Conservation (phyloP, 108 stramenopile species). For the Cylindrotheca fusiformis region DNA sequence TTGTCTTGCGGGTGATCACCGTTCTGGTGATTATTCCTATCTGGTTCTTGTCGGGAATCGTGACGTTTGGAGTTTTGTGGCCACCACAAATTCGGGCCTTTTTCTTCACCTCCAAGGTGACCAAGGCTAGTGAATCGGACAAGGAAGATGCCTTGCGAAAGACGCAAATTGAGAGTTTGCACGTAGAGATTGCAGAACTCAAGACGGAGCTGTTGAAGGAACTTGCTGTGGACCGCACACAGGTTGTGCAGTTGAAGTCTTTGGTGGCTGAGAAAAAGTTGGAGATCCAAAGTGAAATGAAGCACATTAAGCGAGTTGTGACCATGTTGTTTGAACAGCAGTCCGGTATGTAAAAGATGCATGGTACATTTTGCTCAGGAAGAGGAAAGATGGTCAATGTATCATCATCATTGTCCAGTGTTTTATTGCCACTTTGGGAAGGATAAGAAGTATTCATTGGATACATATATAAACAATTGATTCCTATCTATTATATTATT, state of each 20-base stretch:
- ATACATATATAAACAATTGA: no score
- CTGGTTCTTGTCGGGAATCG: conserved; percentile 58
- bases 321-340: conserved; percentile 65
- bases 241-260: conserved; percentile 51
- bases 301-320: conserved; percentile 53
- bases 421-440: no score
- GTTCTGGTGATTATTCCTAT: conserved; percentile 42
- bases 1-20: conserved; percentile 40
- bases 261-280: conserved; percentile 35
- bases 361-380: no score
- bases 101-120: conserved; percentile 44
- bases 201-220: conserved; percentile 40
- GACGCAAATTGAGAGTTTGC: conserved; percentile 40
- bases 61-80: conserved; percentile 73
- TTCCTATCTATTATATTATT: no score
- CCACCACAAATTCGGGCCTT: conserved; percentile 71
- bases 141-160: conserved; percentile 44
- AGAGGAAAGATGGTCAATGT: no score
- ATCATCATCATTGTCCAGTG: no score
- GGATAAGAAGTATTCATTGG: no score
- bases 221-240: conserved; percentile 40
- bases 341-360: no score
- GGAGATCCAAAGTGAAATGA: conserved; percentile 63
- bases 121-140: conserved; percentile 41
- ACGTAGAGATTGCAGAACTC: conserved; percentile 31